phyloP scores from a whole-genome alignment of 2,329 filamentous ascomycete genomes.

The Neocatenulostroma microsporum region DNA sequence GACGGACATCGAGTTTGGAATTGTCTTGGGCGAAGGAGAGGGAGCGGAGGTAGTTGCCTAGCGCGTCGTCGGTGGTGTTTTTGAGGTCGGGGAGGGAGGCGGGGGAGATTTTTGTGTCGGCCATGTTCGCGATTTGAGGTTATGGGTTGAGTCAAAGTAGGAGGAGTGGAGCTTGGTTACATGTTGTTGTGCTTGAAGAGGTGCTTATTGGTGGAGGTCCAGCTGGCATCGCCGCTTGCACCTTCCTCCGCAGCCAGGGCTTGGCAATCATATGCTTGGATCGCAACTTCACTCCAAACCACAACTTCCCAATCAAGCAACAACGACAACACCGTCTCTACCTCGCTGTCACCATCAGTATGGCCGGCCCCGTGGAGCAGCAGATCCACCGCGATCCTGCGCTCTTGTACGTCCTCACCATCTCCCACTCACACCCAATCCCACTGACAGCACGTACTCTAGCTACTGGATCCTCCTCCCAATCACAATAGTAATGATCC shows the following conservation, averaged over 20 bases:
- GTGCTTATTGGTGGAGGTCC: no score
- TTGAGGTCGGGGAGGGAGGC: slow-evolving; percentile 66
- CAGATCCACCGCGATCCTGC: slow-evolving; percentile 98
- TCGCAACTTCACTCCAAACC: no score
- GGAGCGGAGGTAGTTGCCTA: slow-evolving; percentile 85
- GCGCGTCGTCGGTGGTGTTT: slow-evolving; percentile 90
- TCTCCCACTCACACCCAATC: not conserved
- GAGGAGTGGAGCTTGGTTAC: no score
- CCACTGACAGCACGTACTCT: slow-evolving; percentile 10
- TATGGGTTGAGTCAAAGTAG: no score
- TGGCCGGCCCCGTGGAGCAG: slow-evolving; percentile 82
- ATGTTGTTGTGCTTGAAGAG: no score
- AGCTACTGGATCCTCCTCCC: slow-evolving; percentile 99
- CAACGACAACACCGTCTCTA: no score
- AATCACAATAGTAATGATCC: slow-evolving; percentile 95
- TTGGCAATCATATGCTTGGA: no score
- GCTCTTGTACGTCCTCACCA: slow-evolving; percentile 64
- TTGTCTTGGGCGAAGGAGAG: slow-evolving; percentile 80
- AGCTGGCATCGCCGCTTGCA: no score
- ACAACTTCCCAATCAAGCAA: no score
- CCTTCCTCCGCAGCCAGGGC: no score
- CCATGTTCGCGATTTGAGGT: no score
- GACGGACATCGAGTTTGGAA: slow-evolving; percentile 69
- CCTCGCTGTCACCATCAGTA: no score
- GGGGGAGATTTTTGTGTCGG: slow-evolving; percentile 28